Base-by-base conservation (phyloP, 1,284 basidiomycete species). In the Malassezia obtusa region DNA sequence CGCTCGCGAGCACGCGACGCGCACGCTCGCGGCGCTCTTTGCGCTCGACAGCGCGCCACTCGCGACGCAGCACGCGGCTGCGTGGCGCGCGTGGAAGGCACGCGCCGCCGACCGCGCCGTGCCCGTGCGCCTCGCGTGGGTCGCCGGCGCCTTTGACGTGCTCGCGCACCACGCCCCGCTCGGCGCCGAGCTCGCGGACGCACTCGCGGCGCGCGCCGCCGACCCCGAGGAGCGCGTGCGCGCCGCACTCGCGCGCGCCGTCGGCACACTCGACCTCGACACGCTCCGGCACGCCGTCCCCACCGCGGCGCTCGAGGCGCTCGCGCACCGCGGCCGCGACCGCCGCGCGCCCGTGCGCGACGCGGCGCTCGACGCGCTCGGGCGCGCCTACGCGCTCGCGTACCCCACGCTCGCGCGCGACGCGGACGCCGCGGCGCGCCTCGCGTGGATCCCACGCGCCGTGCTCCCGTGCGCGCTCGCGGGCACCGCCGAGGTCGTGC, bases 151-250 rank as follows among this genome's bases (percentile, higher is more conserved):
- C 9, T 80, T 79, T 49, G 22, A 46, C 8, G 37, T 64, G 11
- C 51, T 64, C 22, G 68, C 77, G 9, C 81, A 82, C 58, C 79
- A 87, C 17, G 81, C 83, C 0, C 61, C 65, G 33, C 45, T 66
- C 77, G 80, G 86, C 84, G 36, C 48, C 39, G 71, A 63, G 31
- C 45, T 73, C 22, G 35, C 44, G 8, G 21, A 44, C 31, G 12
- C 41, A 12, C 54, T 71, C 22, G 45, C 50, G 15, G 41, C 40
- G 22, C 68, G 67, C 47, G 61, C 75, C 55, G 38, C 59, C 11
- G 94, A 99, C 71, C 83, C 87, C 0, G 94, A 98, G 61, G 94
- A 98, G 62, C 87, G 84, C 64, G 84, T 98, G 24, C 82, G 94
- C 30, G 82, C 84, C 1, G 85, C 88, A 0, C 83, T 84, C 0